A percentile compares a stretch with the other conserved stretches of the same genome.
Conservation (phyloP, 2,329 filamentous ascomycete species). For the Paraphoma chrysanthemicola region DNA sequence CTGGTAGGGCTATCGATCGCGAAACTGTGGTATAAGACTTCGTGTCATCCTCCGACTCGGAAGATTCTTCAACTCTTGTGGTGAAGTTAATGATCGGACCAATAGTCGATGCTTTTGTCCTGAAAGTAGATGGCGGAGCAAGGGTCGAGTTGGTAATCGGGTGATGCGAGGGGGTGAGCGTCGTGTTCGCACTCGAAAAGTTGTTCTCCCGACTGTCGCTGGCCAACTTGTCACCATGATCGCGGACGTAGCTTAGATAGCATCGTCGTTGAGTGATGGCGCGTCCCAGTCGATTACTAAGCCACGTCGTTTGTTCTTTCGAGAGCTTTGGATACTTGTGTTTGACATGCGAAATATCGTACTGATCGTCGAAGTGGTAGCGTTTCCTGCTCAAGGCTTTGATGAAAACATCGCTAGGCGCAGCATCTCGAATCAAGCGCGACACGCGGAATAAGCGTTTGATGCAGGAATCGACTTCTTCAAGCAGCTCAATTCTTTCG, state of each 20-base stretch:
- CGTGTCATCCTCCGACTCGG: slow-evolving; percentile 16
- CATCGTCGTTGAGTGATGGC: slow-evolving; percentile 27
- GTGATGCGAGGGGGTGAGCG: neutral
- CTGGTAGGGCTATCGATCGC: slow-evolving; percentile 13
- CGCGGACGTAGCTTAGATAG: slow-evolving; percentile 23
- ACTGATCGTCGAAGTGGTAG: slow-evolving; percentile 21
- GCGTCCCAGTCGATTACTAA: slow-evolving; percentile 18
- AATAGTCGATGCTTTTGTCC: slow-evolving; percentile 21
- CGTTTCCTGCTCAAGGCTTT: slow-evolving; percentile 21
- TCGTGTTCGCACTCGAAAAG: neutral
- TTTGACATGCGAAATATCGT: slow-evolving; percentile 25
- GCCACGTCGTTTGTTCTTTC: slow-evolving; percentile 11
- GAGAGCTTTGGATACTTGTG: slow-evolving; percentile 24
- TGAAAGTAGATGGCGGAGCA: slow-evolving; percentile 9
- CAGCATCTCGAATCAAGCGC: slow-evolving; percentile 20
- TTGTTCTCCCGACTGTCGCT: neutral
- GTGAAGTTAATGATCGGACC: slow-evolving; percentile 8
- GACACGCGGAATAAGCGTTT: slow-evolving; percentile 22
- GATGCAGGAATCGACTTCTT: slow-evolving; percentile 17
- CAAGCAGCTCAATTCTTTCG: slow-evolving; percentile 19
- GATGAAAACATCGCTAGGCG: slow-evolving; percentile 16
- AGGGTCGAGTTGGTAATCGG: neutral
- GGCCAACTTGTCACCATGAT: slow-evolving; percentile 21
- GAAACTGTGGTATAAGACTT: slow-evolving; percentile 19
- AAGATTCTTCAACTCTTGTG: slow-evolving; percentile 7